A percentile compares a stretch with the other conserved stretches of the same genome.
phyloP scores from a whole-genome alignment of 805 yeast genomes.

The Yarrowia divulgata region DNA sequence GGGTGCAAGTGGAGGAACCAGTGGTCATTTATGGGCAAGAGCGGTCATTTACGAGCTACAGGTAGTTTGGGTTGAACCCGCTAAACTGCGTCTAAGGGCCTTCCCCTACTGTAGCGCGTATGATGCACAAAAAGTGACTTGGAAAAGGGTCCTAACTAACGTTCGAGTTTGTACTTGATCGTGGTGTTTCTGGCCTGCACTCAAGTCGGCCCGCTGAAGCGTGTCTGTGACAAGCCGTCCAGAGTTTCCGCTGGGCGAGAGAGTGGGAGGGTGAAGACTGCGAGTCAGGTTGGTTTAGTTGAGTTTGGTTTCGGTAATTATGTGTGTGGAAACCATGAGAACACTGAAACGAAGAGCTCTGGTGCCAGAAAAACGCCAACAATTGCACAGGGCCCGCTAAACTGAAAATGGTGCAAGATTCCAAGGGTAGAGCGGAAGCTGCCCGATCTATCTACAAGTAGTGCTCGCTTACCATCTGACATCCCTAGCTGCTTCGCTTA shows the following conservation, averaged over 20 bases:
- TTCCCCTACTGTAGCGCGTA: not conserved
- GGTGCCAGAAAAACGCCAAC: not conserved
- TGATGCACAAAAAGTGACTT: not conserved
- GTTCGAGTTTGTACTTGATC: not conserved
- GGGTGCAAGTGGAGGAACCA: not conserved
- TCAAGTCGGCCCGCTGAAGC: slow-evolving; percentile 6
- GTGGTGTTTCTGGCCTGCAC: not conserved
- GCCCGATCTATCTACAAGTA: not conserved
- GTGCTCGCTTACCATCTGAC: slow-evolving; percentile 15
- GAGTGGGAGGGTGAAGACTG: not conserved
- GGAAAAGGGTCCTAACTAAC: slow-evolving; percentile 15
- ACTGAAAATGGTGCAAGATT: no score
- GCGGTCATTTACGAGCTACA: not conserved
- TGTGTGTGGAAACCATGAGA: no score
- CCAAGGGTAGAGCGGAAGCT: no score
- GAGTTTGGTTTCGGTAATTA: no score
- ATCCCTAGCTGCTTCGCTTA: slow-evolving; percentile 5
- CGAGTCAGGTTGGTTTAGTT: not conserved
- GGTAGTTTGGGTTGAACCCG: not conserved
- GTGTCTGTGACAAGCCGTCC: not conserved
- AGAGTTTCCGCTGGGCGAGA: not conserved
- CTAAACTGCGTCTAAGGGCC: not conserved
- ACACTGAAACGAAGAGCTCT: no score
- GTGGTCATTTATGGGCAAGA: slow-evolving; percentile 1
- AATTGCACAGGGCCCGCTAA: not conserved